Percentiles rank a stretch among this genome's conserved stretches.
Conservation (phyloP, 129 eudicot genomes). For the Sambucus nigra region DNA sequence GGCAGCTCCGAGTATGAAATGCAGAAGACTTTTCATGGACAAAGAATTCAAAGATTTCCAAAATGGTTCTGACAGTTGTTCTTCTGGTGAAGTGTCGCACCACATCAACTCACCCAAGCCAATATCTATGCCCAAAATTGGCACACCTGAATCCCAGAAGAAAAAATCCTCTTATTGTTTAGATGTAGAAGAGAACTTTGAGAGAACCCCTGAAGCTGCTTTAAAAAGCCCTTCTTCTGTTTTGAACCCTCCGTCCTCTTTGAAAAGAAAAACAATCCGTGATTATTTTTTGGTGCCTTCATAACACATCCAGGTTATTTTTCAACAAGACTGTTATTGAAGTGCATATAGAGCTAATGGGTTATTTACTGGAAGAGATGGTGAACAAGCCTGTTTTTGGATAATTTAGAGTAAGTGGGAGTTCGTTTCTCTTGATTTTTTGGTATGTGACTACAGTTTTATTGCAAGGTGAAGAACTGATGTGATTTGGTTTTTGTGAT, state of each 20-base stretch:
- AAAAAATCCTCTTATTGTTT: slow-evolving; percentile 15
- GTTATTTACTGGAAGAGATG: slow-evolving; percentile 5
- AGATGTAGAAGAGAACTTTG: slow-evolving; percentile 23
- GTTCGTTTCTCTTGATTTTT: background rate
- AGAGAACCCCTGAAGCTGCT: slow-evolving; percentile 52
- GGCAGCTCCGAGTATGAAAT: slow-evolving; percentile 35
- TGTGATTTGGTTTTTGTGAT: background rate
- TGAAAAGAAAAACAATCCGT: slow-evolving; percentile 72
- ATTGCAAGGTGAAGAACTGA: background rate
- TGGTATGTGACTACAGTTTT: background rate
- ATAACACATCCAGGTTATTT: slow-evolving; percentile 6
- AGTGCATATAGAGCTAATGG: background rate
- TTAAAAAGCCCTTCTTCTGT: slow-evolving; percentile 81
- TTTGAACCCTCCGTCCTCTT: slow-evolving; percentile 77
- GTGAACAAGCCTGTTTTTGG: slow-evolving; percentile 5
- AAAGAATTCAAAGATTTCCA: slow-evolving; percentile 14
- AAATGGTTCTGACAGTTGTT: slow-evolving; percentile 8
- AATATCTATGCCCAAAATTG: slow-evolving; percentile 28
- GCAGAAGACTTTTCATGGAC: slow-evolving; percentile 38
- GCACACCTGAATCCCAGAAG: slow-evolving; percentile 50
- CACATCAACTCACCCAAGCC: slow-evolving; percentile 15
- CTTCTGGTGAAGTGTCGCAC: slow-evolving; percentile 9
- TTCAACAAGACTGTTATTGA: slow-evolving; percentile 4
- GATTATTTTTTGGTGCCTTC: slow-evolving; percentile 65
- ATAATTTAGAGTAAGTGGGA: slow-evolving; percentile 7